Conservation (phyloP, 2,329 filamentous ascomycete genomes). For the Fusarium goolgardi region DNA sequence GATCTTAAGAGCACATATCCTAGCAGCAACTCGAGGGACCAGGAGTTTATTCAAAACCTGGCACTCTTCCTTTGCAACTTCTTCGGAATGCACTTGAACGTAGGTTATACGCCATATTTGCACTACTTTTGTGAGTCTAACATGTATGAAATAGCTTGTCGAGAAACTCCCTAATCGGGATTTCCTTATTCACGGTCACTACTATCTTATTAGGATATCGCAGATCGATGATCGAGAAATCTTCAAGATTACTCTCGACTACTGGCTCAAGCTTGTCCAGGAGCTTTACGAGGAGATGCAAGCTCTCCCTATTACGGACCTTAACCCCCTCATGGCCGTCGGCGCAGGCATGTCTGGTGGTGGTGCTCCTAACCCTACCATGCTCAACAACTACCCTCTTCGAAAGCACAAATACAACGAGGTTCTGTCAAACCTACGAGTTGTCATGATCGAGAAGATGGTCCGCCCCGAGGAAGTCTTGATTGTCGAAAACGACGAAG, state of each 20-base stretch:
- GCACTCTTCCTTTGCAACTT: constrained; percentile 97
- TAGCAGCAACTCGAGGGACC: constrained; percentile 89
- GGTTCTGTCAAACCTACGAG: constrained; percentile 90
- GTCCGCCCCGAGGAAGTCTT: constrained; percentile 96
- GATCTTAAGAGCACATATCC: constrained; percentile 93
- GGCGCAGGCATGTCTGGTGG: constrained; percentile 77
- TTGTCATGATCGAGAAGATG: constrained; percentile 99
- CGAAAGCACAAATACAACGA: constrained; percentile 98
- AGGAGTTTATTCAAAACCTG: constrained; percentile 97
- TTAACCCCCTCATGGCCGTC: constrained; percentile 89
- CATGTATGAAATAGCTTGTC: constrained; percentile 71
- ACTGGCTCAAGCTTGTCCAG: constrained; percentile 98
- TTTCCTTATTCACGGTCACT: constrained; percentile 94
- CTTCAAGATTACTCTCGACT: constrained; percentile 99
- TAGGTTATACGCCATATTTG: constrained; percentile 54
- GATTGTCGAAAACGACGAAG: constrained; percentile 99
- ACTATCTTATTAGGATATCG: constrained; percentile 97
- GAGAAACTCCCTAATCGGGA: constrained; percentile 96
- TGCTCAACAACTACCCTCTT: constrained; percentile 90
- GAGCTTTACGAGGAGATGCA: constrained; percentile 99
- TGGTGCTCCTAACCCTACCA: constrained; percentile 83
- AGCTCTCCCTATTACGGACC: constrained; percentile 89
- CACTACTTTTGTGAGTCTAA: constrained; percentile 34
- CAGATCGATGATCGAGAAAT: constrained; percentile 99
- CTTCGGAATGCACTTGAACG: constrained; percentile 90